Conservation (phyloP, 345 rosid species). For the Rhodomyrtus tomentosa region DNA sequence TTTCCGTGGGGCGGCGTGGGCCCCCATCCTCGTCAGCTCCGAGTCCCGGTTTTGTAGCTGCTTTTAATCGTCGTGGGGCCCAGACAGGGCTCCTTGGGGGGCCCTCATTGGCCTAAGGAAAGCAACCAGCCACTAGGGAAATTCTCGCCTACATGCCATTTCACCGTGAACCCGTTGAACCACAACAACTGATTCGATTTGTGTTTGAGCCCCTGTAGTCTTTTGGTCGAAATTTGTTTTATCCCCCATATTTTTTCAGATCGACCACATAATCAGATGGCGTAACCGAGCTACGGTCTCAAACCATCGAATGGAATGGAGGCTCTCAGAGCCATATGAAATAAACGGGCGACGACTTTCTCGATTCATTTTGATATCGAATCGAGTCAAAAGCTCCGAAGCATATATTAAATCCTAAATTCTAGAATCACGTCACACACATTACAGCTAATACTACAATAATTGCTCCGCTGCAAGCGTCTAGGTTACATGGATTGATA, state of each 20-base stretch:
- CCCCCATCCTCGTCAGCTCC: slow-evolving; percentile 4
- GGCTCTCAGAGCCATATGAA: background rate
- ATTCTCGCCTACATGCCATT: background rate
- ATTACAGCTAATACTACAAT: background rate
- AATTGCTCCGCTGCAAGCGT: background rate
- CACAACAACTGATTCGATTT: background rate
- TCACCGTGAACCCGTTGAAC: background rate
- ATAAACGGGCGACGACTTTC: background rate
- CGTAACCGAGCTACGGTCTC: no score
- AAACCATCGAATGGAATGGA: no score
- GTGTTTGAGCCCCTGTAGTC: background rate
- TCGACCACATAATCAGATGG: fast-evolving
- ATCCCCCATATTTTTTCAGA: background rate
- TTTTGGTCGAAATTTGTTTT: background rate
- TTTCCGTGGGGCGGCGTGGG: background rate
- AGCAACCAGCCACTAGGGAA: background rate
- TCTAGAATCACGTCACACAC: background rate
- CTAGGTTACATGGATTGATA: background rate
- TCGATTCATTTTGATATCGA: background rate
- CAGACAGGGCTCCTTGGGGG: background rate
- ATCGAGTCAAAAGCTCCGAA: background rate
- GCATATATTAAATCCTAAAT: background rate
- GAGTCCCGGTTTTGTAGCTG: background rate
- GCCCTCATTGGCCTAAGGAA: background rate
- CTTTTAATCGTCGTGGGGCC: background rate